Base-by-base conservation (phyloP, 768 basidiomycete genomes). In the Trametes cingulata region DNA sequence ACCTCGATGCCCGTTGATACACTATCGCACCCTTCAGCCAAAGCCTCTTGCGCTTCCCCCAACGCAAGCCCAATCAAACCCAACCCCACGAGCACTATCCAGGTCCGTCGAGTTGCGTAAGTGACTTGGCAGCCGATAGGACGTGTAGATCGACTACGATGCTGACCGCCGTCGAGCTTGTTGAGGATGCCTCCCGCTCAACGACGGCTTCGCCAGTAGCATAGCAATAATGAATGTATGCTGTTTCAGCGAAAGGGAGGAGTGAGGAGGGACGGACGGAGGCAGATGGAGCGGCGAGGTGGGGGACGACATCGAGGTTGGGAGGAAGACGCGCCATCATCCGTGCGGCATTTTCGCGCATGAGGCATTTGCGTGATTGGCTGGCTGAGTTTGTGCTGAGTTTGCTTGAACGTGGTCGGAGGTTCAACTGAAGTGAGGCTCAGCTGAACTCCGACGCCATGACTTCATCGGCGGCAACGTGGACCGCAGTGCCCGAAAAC, bases 141-240 rank as follows among this genome's bases (percentile, higher is more conserved):
- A 33, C 10, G 29, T 54, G 52, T 4, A 19, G 12, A 49, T 41
- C 55, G 13, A 10, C 27, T 15, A 19, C 27, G 12, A n/a, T 6
- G 48, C 14, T 13, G 9, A 33, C 9, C 49, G 20, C 40, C 45
- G 43, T 48, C 51, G 61, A 56, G 61, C 39, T 57, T 56, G 54
- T 35, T 57, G 61, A 62, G 61, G 50, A 57, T 45, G 57, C 61
- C 61, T 62, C 61, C 41, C 61, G 45, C 61, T 56, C 56, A 46
- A 53, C 51, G 37, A 17, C 39, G 19, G 12, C n/a, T 13, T 24
- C 22, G 36, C 14, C 12, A 20, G 17, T 36, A 24, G 20, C 4
- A n/a, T 25, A 15, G 14, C 6, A 3, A 27, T 40, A 20, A 9
- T 37, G 37, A n/a, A 9, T 13, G 36, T 3, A 27, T 25, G 6